Base-by-base conservation (phyloP, 441 rosid species). In the Raphanus hybrid region DNA sequence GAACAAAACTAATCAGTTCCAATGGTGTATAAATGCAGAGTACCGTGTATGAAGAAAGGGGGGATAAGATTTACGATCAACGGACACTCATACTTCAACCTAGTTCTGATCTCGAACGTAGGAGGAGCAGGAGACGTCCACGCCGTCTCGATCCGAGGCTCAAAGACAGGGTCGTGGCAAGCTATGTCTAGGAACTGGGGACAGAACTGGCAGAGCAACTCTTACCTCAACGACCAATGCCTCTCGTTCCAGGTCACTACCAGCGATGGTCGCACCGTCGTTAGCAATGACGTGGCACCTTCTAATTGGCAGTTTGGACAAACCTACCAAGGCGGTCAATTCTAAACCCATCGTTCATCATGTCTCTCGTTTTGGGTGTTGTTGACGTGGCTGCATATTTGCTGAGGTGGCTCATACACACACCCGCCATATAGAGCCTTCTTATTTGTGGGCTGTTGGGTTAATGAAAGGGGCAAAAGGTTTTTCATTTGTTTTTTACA, bases 201-300 rank as follows among this genome's bases (percentile, higher is more conserved):
- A 26, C 94, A 90, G 69, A 90, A 90, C 80, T 90, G 94, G 94
- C 94, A 90, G 75, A 90, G 94, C 83, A 90, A 90, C 64, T 82
- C 87, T 6, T 84, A 88, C 81, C 79, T 90, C 55, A 88, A 90
- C 37, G 91, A 85, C 50, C 94, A 88, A 4, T 11, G 50, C n/a
- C 50, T 43, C 50, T 43, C 50, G 34, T 34, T 34, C 39, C 39
- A 34, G 8, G 8, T 34, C 39, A 34, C 39, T 1, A 34, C 39
- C 39, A 34, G 39, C 39, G 39, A 34, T 34, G 39, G 39, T 34
- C 39, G 39, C 39, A 34, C 39, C 39, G 39, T 34, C 39, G 39
- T 34, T 34, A 34, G 39, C 39, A 34, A 34, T 34, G 39, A 34
- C 39, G 39, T 34, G 39, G 8, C 39, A 6, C 39, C 39, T 34